Evolutionary conservation across 176 grass and related monocot genomes (phyloP).

Genomic region (Carex parvula): DNA sequence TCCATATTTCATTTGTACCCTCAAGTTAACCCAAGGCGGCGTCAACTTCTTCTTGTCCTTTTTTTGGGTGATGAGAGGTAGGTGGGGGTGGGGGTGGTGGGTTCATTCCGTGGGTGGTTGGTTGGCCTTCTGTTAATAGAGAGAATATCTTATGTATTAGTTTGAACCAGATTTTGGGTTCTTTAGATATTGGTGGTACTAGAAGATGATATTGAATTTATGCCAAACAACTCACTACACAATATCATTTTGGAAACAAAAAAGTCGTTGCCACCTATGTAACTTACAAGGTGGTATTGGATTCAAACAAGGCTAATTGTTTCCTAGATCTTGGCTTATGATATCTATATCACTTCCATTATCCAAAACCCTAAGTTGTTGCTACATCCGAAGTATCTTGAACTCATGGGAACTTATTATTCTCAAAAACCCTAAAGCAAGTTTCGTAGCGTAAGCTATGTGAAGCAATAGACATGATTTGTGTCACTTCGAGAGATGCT

Average conservation of each 20-base stretch:
- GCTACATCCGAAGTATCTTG: neutral
- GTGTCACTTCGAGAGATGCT: neutral
- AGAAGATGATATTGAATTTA: neutral
- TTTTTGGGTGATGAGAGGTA: neutral
- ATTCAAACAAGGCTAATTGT: neutral
- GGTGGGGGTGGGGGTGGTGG: neutral
- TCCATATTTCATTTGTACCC: neutral
- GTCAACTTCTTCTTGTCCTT: neutral
- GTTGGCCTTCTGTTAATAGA: neutral
- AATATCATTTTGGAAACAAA: neutral
- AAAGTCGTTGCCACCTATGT: neutral
- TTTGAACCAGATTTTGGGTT: neutral
- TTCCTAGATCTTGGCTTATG: neutral
- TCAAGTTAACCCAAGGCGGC: neutral
- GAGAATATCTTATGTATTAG: neutral
- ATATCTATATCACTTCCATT: neutral
- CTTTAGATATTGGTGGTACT: neutral
- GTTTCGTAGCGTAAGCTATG: neutral
- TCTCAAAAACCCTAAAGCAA: neutral
- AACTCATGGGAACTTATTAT: neutral
- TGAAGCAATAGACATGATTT: neutral
- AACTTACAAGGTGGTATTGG: neutral
- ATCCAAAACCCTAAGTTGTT: neutral
- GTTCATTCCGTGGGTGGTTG: neutral
- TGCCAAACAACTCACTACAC: neutral